Conservation (phyloP, 495 filamentous ascomycete species). For the Gamarada debralockiae region DNA sequence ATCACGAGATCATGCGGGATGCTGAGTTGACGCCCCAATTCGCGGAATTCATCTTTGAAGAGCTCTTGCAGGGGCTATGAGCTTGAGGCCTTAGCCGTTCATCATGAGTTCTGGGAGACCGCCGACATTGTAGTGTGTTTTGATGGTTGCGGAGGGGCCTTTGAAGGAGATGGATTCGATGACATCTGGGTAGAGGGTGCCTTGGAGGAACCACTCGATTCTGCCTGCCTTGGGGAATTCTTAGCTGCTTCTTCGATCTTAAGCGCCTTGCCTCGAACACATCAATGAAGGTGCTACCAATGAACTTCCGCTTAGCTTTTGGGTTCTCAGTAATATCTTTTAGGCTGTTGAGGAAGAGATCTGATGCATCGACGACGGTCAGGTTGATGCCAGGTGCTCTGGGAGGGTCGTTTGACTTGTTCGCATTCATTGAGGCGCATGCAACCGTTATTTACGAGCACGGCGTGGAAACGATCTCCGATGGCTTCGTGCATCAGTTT, state of each 20-base stretch:
- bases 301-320: slow-evolving; percentile 92
- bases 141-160: slow-evolving; percentile 78
- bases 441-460: slow-evolving; percentile 84
- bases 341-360: slow-evolving; percentile 69
- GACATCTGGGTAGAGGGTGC: slow-evolving; percentile 77
- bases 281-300: slow-evolving; percentile 78
- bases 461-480: slow-evolving; percentile 82
- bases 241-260: slow-evolving; percentile 67
- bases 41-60: slow-evolving; percentile 79
- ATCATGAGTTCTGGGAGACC: slow-evolving; percentile 57
- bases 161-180: slow-evolving; percentile 82
- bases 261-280: slow-evolving; percentile 80
- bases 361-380: slow-evolving; percentile 76
- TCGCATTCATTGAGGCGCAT: slow-evolving; percentile 84
- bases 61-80: slow-evolving; percentile 68
- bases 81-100: slow-evolving; percentile 55
- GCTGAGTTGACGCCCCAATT: slow-evolving; percentile 71
- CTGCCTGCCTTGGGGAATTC: slow-evolving; percentile 58
- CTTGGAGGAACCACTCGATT: slow-evolving; percentile 83
- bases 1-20: slow-evolving; percentile 75
- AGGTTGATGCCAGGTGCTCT: slow-evolving; percentile 85
- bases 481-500: slow-evolving; percentile 81
- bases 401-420: slow-evolving; percentile 72
- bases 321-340: slow-evolving; percentile 73
- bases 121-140: slow-evolving; percentile 81